phyloP scores from a whole-genome alignment of 1,284 basidiomycete species.

The Pseudozyma tsukubaensis region DNA sequence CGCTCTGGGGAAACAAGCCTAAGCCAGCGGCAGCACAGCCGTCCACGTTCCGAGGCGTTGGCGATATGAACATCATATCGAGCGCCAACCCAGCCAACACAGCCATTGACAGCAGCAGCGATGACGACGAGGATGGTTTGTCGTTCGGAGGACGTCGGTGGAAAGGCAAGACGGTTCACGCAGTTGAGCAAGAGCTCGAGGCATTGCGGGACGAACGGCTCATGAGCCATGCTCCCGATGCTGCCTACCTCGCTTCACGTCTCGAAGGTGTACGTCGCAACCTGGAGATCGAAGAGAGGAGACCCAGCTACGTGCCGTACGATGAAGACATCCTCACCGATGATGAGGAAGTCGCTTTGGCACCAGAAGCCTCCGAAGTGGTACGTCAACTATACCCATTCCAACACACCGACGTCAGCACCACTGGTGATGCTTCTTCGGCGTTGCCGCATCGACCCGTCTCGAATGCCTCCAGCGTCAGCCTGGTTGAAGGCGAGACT shows the following conservation, averaged over 20 bases:
- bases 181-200: conserved; percentile 63
- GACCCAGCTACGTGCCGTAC: conserved; percentile 48
- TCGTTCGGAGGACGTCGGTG: conserved; percentile 51
- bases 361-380: conserved; percentile 21
- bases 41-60: conserved; percentile 21
- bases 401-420: conserved; percentile 15
- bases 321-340: conserved; percentile 45
- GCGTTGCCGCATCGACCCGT: conserved; percentile 43
- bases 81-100: conserved; percentile 2
- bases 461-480: conserved; percentile 49
- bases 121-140: conserved; percentile 44
- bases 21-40: conserved; percentile 10
- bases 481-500: conserved; percentile 47
- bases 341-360: conserved; percentile 25
- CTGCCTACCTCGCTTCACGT: conserved; percentile 59
- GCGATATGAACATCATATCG: conserved; percentile 6
- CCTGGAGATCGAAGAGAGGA: conserved; percentile 54
- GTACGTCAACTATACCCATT: conserved; percentile 42
- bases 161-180: conserved; percentile 65
- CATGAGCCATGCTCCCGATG: conserved; percentile 63
- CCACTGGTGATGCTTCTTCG: conserved; percentile 1
- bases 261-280: conserved; percentile 59
- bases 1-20: conserved; percentile 23
- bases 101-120: conserved; percentile 26
- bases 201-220: conserved; percentile 54